These are phyloP conservation scores for Leucocoprinus leucothites DNA, from an alignment of 768 basidiomycete species.

Conservation along the genomic window DNA sequence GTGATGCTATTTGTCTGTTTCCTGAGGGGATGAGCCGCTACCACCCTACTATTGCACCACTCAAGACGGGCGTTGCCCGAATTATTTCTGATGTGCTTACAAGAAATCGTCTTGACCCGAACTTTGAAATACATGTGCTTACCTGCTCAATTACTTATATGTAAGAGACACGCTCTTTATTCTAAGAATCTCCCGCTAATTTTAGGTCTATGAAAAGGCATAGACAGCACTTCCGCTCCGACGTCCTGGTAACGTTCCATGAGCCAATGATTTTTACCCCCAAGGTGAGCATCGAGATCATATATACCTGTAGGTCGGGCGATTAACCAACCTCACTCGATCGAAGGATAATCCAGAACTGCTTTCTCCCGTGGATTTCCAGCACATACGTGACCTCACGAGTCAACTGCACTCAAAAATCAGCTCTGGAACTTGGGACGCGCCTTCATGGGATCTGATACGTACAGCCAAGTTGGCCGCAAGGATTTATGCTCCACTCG, in stretches of 20 bases:
- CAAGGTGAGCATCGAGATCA: constrained; percentile 37
- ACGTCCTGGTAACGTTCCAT: constrained; percentile 83
- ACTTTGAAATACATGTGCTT: constrained; percentile 69
- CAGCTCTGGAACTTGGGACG: constrained; percentile 74
- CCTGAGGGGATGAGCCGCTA: constrained; percentile 87
- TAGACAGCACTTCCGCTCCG: constrained; percentile 83
- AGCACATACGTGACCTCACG: constrained; percentile 57
- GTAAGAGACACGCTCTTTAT: constrained; percentile 33
- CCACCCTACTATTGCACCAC: constrained; percentile 81
- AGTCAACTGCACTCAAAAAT: constrained; percentile 64
- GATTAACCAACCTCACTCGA: constrained; percentile 2
- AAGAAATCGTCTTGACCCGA: constrained; percentile 60
- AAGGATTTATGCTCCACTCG: constrained; percentile 83
- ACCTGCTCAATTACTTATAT: constrained; percentile 85
- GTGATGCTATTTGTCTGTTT: constrained; percentile 80
- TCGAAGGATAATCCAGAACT: constrained; percentile 67
- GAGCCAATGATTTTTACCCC: constrained; percentile 63
- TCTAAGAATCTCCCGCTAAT: constrained; percentile 8
- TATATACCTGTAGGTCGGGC: neutral
- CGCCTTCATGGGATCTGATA: constrained; percentile 80
- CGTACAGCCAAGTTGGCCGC: constrained; percentile 75
- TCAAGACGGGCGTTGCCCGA: constrained; percentile 87
- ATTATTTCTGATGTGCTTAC: constrained; percentile 77
- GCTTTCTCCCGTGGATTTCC: constrained; percentile 61
- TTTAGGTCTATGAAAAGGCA: constrained; percentile 45